These are phyloP conservation scores for Lachancea thermotolerans DNA, from an alignment of 805 yeast species.

Conservation along the genomic window DNA sequence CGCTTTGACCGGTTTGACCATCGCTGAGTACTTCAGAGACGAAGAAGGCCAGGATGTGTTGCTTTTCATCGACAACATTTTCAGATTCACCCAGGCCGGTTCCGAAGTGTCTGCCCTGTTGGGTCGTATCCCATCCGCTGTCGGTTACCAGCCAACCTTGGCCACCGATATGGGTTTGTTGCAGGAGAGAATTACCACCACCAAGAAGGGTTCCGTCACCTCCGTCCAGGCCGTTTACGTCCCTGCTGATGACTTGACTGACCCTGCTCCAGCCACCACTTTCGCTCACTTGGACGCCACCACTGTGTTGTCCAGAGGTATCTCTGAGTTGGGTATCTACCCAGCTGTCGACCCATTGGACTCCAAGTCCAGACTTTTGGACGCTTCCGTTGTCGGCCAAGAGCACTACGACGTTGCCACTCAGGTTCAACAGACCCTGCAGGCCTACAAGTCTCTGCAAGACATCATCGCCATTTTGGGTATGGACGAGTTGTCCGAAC, in stretches of 20 bases:
- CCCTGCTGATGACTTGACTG: conserved; percentile 99
- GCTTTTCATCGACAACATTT: conserved; percentile 98
- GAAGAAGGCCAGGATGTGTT: conserved; percentile 99
- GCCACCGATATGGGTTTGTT: conserved; percentile 99
- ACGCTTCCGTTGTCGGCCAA: conserved; percentile 94
- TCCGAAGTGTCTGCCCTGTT: conserved; percentile 99
- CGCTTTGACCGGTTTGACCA: conserved; percentile 98
- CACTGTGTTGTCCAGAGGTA: conserved; percentile 99
- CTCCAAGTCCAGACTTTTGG: conserved; percentile 97
- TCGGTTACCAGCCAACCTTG: conserved; percentile 99
- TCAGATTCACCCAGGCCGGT: conserved; percentile 99
- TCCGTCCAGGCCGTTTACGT: conserved; percentile 99
- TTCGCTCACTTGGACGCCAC: conserved; percentile 99
- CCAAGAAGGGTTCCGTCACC: conserved; percentile 99
- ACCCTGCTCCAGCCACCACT: conserved; percentile 99
- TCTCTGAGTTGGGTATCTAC: conserved; percentile 99
- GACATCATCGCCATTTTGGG: conserved; percentile 99
- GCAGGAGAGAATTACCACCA: conserved; percentile 99
- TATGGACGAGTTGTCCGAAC: conserved; percentile 99
- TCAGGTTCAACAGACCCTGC: conserved; percentile 94
- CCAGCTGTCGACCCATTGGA: conserved; percentile 99
- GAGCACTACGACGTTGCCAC: conserved; percentile 97
- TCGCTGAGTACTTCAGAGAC: conserved; percentile 99
- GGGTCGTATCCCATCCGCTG: conserved; percentile 99
- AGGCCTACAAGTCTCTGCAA: conserved; percentile 99